Conservation (phyloP, 352 stramenopile genomes). For the Phytophthora vignae region DNA sequence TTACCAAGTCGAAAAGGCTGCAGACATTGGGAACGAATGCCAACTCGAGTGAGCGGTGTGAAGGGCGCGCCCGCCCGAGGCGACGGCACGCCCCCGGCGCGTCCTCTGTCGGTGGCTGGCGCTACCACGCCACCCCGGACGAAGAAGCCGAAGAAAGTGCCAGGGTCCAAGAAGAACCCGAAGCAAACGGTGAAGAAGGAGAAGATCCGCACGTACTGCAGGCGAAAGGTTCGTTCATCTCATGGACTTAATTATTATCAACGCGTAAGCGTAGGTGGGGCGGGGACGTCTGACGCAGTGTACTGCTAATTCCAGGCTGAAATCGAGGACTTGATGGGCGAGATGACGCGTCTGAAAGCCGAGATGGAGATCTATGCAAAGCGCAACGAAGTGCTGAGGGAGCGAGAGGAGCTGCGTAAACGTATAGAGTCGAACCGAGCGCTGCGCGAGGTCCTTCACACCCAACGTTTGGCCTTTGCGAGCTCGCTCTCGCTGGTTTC, state of each 20-base stretch:
- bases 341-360: conserved; percentile 25
- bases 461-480: conserved; percentile 31
- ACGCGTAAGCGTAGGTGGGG: neutral
- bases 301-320: conserved; percentile 14
- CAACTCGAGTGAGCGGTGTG: neutral
- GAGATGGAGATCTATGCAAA: conserved; percentile 18
- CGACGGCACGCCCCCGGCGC: conserved; percentile 4
- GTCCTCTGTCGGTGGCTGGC: neutral
- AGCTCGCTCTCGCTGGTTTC: conserved; percentile 36
- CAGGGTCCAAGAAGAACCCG: conserved; percentile 11
- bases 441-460: conserved; percentile 26
- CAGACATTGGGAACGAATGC: neutral
- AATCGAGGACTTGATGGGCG: conserved; percentile 25
- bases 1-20: neutral
- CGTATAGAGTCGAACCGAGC: conserved; percentile 25
- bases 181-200: conserved; percentile 7
- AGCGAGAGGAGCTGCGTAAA: conserved; percentile 19
- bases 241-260: too few relatives aligned
- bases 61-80: neutral
- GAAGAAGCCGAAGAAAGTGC: conserved; percentile 5
- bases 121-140: conserved; percentile 4
- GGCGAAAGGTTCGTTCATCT: conserved; percentile 20
- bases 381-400: conserved; percentile 12
- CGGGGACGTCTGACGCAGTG: neutral
- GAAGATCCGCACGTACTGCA: conserved; percentile 34